Evolutionary conservation across 2,329 filamentous ascomycete species (phyloP), one percentile per base, ranked within the genome.

Genomic region (Stagonosporopsis cucurbitacearum): DNA sequence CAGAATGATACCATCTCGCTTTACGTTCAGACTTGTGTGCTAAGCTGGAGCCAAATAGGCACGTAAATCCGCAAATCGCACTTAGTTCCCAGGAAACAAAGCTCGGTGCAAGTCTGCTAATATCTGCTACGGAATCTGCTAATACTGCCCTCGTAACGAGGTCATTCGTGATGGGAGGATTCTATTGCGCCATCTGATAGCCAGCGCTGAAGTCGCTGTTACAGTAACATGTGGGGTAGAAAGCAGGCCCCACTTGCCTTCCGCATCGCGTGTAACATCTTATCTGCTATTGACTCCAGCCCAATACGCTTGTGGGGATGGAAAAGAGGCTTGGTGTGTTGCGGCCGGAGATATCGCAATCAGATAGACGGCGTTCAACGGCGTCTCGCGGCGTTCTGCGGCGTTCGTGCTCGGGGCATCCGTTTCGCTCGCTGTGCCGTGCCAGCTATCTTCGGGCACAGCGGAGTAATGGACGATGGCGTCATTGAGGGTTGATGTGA

Each of bases 161-260:
- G 50, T 17, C 3, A 54, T 59, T 63, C 65, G 66, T 54, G 43
- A 66, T 67, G 50, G 51, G 45, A 56, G 58, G 58, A 50, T 50
- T 40, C 22, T 51, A 69, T 69, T 53, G 59, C 66, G 65, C 59
- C 63, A 69, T 69, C 51, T 54, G 57, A 60, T 62, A 62, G 30
- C 40, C 51, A 20, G 26, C 32, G 40, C 30, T 46, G 46, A 54
- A 37, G 30, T 32, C 30, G 30, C 30, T n/a, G n/a, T n/a, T n/a
- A n/a, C 30, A n/a, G 15, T 22, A 26, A 41, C 32, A 25, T 51
- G 54, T 56, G 51, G 53, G 53, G 53, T 47, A 55, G 11, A 25
- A 20, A 15, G 22, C 36, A 22, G 3, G 36, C 41, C 52, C 53
- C 53, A 47, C 53, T 42, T 55, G 28, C n/a, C 22, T 12, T 35